phyloP scores from a whole-genome alignment of 768 basidiomycete genomes.

The Boletus barrowsii region DNA sequence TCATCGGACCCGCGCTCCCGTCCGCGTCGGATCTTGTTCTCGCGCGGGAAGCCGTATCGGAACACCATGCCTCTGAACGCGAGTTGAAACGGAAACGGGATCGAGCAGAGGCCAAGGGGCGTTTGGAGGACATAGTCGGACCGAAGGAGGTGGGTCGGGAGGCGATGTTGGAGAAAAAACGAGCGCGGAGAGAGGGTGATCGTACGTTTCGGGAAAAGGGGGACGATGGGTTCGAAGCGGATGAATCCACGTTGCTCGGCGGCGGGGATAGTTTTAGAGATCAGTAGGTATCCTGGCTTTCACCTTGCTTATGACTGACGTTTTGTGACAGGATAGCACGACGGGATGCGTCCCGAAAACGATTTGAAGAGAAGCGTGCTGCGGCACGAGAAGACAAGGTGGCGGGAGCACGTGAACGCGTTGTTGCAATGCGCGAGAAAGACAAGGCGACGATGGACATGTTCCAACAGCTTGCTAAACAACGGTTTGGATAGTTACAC shows the following conservation, averaged over 20 bases:
- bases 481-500: slow-evolving; percentile 66
- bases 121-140: slow-evolving; percentile 73
- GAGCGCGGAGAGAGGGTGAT: slow-evolving; percentile 68
- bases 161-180: slow-evolving; percentile 84
- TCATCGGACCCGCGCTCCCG: slow-evolving; percentile 69
- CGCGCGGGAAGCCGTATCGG: slow-evolving; percentile 59
- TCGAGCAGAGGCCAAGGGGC: slow-evolving; percentile 60
- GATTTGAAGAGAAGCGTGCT: slow-evolving; percentile 52
- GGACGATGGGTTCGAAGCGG: slow-evolving; percentile 74
- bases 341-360: slow-evolving; percentile 67
- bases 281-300: slow-evolving; percentile 46
- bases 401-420: slow-evolving; percentile 57
- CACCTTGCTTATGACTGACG: slow-evolving; percentile 2
- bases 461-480: slow-evolving; percentile 90
- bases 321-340: slow-evolving; percentile 57
- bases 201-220: slow-evolving; percentile 64
- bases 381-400: slow-evolving; percentile 45
- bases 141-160: slow-evolving; percentile 82
- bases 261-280: slow-evolving; percentile 81
- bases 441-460: slow-evolving; percentile 95
- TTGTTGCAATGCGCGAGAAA: slow-evolving; percentile 63
- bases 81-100: slow-evolving; percentile 65
- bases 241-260: slow-evolving; percentile 78
- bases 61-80: slow-evolving; percentile 51
- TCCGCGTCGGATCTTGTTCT: slow-evolving; percentile 65